phyloP scores from a whole-genome alignment of 768 basidiomycete species.

The Boletus coccyginus region DNA sequence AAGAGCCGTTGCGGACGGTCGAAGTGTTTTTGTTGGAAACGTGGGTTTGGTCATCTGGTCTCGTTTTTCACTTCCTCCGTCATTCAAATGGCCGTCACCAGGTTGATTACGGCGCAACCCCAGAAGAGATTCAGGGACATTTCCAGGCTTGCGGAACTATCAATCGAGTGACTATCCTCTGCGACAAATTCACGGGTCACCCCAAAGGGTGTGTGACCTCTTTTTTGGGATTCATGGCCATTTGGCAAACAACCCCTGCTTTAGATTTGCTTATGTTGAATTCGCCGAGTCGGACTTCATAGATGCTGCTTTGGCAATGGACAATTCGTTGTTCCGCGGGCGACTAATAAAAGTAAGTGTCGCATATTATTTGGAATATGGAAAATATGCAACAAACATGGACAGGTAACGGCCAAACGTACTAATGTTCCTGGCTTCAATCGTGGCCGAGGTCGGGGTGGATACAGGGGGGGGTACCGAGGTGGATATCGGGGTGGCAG shows the following conservation, averaged over 20 bases:
- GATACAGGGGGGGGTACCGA: constrained; percentile 57
- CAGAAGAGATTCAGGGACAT: constrained; percentile 96
- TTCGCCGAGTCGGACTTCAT: constrained; percentile 93
- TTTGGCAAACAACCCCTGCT: constrained; percentile 9
- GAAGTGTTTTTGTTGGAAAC: constrained; percentile 96
- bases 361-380: neutral
- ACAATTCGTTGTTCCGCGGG: constrained; percentile 94
- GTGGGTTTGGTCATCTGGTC: constrained; percentile 47
- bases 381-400: neutral
- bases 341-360: constrained; percentile 81
- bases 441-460: constrained; percentile 75
- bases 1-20: constrained; percentile 69
- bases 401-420: constrained; percentile 89
- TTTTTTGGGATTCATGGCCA: constrained; percentile 12
- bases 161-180: constrained; percentile 97
- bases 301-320: constrained; percentile 87
- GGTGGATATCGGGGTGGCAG: constrained; percentile 61
- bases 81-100: constrained; percentile 32
- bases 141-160: constrained; percentile 98
- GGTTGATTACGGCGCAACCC: constrained; percentile 97
- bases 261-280: constrained; percentile 96
- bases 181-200: constrained; percentile 99
- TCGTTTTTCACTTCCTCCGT: constrained; percentile 5
- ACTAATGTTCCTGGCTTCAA: constrained; percentile 95
- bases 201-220: constrained; percentile 78